Evolutionary conservation across 73 alveolate species (phyloP).

Genomic region (Paramecium biaurelia): DNA sequence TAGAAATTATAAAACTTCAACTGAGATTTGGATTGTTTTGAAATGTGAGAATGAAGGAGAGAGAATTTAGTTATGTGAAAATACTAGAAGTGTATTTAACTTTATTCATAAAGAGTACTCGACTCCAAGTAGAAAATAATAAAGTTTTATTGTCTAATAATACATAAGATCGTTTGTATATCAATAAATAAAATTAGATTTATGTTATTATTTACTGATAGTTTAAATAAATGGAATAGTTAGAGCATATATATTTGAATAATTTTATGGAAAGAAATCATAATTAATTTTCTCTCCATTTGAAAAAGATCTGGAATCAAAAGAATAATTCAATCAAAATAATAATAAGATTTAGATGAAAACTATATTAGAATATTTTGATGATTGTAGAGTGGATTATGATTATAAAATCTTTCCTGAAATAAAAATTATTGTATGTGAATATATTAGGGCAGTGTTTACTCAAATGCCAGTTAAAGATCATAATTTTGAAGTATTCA

Average conservation of each 20-base stretch:
- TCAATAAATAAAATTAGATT: slow-evolving; percentile 59
- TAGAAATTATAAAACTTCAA: background rate
- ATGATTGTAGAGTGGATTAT: background rate
- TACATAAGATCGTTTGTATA: slow-evolving; percentile 2
- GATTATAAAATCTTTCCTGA: background rate
- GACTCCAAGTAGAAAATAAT: background rate
- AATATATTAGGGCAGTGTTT: background rate
- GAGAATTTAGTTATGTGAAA: background rate
- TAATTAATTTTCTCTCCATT: background rate
- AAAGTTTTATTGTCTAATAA: slow-evolving; percentile 2
- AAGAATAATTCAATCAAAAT: background rate
- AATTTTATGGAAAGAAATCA: slow-evolving; percentile 45
- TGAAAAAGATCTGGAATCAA: background rate
- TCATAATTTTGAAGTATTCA: slow-evolving; percentile 42
- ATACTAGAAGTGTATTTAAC: background rate
- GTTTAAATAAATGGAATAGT: slow-evolving; percentile 39
- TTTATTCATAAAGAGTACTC: background rate
- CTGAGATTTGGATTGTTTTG: slow-evolving; percentile 8
- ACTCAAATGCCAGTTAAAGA: background rate
- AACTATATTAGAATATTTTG: slow-evolving; percentile 20
- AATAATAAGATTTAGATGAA: background rate
- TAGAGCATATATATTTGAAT: slow-evolving; percentile 51
- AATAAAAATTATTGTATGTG: background rate
- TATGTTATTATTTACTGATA: slow-evolving; percentile 38
- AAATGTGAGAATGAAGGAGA: background rate